A percentile compares a stretch with the other conserved stretches of the same genome.
Conservation (phyloP, 345 rosid genomes). For the Lepidium africanum region DNA sequence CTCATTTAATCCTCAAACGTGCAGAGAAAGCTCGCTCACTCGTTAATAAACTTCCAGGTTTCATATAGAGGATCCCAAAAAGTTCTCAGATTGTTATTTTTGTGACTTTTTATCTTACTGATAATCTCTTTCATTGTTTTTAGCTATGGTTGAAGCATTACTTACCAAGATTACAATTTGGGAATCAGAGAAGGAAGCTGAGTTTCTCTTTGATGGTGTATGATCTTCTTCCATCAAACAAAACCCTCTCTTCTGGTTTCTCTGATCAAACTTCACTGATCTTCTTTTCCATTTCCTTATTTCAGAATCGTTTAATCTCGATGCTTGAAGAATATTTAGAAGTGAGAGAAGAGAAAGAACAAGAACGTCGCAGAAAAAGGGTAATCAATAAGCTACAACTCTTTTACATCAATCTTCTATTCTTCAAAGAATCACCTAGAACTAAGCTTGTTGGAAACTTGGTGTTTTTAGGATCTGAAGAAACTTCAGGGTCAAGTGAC, state of each 20-base stretch:
- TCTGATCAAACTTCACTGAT: not conserved
- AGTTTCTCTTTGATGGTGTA: slow-evolving; percentile 85
- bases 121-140: not conserved
- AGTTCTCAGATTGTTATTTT: not conserved
- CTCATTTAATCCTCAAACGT: slow-evolving; percentile 83
- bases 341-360: slow-evolving; percentile 78
- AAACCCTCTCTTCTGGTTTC: not conserved
- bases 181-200: slow-evolving; percentile 71
- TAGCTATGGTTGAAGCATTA: slow-evolving; percentile 82
- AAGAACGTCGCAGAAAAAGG: slow-evolving; percentile 77
- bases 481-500: slow-evolving; percentile 82
- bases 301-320: slow-evolving; percentile 65
- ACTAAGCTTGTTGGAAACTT: slow-evolving; percentile 6
- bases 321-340: slow-evolving; percentile 80
- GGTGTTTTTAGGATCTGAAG: slow-evolving; percentile 66
- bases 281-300: not conserved
- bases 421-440: not conserved
- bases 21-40: slow-evolving; percentile 94
- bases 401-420: not conserved
- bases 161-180: slow-evolving; percentile 63
- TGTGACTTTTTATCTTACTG: not conserved
- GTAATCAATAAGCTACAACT: slow-evolving; percentile 18
- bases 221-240: slow-evolving; percentile 19
- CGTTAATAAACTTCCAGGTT: slow-evolving; percentile 87
- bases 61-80: slow-evolving; percentile 9